These are phyloP conservation scores for Leccinum rimulosum DNA, from an alignment of 768 basidiomycete genomes.

Conservation along the genomic window DNA sequence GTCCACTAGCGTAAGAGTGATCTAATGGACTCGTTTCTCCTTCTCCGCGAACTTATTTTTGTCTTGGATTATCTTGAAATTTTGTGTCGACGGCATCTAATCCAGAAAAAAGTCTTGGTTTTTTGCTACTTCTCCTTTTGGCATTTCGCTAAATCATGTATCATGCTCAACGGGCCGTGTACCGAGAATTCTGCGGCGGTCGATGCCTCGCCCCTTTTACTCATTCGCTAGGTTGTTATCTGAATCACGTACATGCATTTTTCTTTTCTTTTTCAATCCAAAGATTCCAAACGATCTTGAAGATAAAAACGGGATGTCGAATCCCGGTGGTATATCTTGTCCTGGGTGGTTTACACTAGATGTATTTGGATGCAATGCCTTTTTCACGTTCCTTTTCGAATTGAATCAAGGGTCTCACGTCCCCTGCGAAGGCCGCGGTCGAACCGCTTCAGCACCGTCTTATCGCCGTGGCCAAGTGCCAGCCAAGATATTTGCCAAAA, in stretches of 20 bases:
- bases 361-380: background rate
- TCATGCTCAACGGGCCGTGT: slow-evolving; percentile 21
- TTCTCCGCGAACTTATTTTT: background rate
- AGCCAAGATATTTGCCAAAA: too few relatives aligned
- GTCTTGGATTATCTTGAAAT: background rate
- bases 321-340: background rate
- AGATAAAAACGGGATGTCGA: background rate
- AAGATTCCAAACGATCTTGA: background rate
- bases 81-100: background rate
- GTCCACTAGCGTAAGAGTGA: background rate
- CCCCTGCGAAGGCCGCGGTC: too few relatives aligned
- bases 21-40: background rate
- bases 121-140: background rate
- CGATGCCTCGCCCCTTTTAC: background rate
- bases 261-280: background rate
- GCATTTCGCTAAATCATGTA: slow-evolving; percentile 13
- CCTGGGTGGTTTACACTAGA: background rate
- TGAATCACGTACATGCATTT: background rate
- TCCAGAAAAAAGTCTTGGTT: background rate
- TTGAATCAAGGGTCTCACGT: background rate
- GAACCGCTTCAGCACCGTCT: too few relatives aligned
- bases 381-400: background rate
- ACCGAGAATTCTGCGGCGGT: slow-evolving; percentile 14
- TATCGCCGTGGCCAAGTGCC: too few relatives aligned
- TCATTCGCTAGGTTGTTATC: background rate